A percentile compares a stretch with the other conserved stretches of the same genome.
Conservation (phyloP, 495 filamentous ascomycete genomes). For the Aspergillus hancockii region DNA sequence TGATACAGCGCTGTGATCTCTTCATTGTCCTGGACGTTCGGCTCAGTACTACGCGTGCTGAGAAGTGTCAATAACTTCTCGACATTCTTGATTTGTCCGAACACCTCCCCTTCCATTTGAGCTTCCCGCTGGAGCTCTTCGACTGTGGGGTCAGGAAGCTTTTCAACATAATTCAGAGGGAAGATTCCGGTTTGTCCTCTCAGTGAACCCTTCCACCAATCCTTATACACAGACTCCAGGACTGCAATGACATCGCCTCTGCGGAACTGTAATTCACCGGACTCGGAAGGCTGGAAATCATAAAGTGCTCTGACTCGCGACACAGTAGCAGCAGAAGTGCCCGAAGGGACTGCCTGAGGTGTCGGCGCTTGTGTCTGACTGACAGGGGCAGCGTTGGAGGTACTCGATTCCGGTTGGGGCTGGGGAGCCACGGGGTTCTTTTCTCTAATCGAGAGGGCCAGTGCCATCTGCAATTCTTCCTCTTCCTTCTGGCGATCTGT, state of each 20-base stretch:
- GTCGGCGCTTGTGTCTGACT: constrained; percentile 41
- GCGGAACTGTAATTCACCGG: constrained; percentile 91
- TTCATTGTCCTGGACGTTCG: constrained; percentile 85
- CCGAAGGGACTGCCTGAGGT: constrained; percentile 55
- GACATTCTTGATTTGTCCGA: constrained; percentile 97
- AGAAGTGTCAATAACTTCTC: constrained; percentile 92
- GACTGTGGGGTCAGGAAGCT: constrained; percentile 88
- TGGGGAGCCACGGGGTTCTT: constrained; percentile 44
- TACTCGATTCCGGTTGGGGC: constrained; percentile 27
- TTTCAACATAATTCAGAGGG: constrained; percentile 98
- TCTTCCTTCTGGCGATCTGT: constrained; percentile 93
- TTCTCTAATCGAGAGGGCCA: constrained; percentile 89
- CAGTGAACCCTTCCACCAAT: constrained; percentile 98
- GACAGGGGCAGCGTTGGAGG: constrained; percentile 37
- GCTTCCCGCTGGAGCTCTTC: constrained; percentile 95
- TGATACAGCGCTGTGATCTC: constrained; percentile 94
- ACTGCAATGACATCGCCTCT: constrained; percentile 98
- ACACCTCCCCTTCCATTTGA: constrained; percentile 96
- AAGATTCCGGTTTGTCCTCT: constrained; percentile 96
- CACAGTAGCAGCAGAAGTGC: constrained; percentile 95
- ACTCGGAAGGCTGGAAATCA: constrained; percentile 91
- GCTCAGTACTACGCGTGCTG: constrained; percentile 89
- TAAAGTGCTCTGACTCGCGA: constrained; percentile 91
- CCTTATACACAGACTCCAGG: constrained; percentile 95
- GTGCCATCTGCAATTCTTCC: constrained; percentile 94